These are phyloP conservation scores for Globisporangium middletonii DNA, from an alignment of 352 stramenopile species.

Conservation along the genomic window DNA sequence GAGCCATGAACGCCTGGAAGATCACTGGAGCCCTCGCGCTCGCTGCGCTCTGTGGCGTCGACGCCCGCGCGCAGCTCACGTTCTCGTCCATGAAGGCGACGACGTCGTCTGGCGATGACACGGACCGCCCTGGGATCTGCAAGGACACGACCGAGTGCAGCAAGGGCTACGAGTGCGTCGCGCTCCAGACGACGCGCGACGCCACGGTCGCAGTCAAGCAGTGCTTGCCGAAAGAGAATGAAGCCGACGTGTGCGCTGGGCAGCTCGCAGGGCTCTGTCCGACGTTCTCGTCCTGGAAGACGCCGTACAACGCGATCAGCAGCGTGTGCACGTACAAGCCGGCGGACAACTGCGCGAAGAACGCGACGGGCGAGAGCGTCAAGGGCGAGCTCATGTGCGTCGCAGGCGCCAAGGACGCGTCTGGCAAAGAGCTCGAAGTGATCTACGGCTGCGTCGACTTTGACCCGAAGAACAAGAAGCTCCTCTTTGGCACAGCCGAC, in stretches of 20 bases:
- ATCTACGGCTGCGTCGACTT: constrained; percentile 76
- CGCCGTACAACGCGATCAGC: constrained; percentile 68
- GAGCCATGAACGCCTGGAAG: constrained; percentile 35
- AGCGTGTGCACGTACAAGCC: constrained; percentile 75
- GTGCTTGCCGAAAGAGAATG: constrained; percentile 55
- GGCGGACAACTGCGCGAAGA: constrained; percentile 48
- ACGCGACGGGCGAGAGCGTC: constrained; percentile 31
- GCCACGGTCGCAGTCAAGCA: constrained; percentile 62
- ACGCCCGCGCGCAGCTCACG: constrained; percentile 6
- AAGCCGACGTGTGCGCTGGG: constrained; percentile 56
- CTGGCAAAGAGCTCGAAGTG: constrained; percentile 36
- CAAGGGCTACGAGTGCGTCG: constrained; percentile 57
- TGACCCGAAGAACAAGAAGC: constrained; percentile 36
- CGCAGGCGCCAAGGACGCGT: constrained; percentile 28
- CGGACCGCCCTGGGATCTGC: constrained; percentile 40
- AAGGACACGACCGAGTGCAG: constrained; percentile 52
- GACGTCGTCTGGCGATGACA: constrained; percentile 4
- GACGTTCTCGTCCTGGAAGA: constrained; percentile 60
- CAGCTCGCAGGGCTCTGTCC: constrained; percentile 59
- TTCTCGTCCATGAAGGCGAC: constrained; percentile 8
- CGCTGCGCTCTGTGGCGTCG: constrained; percentile 25
- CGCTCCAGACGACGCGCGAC: constrained; percentile 59
- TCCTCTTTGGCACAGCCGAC: constrained; percentile 52
- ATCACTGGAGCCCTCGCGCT: constrained; percentile 23
- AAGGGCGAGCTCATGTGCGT: constrained; percentile 58